These are phyloP conservation scores for Podila epigama DNA, from an alignment of 192 early-diverging fungal genomes.

Conservation along the genomic window DNA sequence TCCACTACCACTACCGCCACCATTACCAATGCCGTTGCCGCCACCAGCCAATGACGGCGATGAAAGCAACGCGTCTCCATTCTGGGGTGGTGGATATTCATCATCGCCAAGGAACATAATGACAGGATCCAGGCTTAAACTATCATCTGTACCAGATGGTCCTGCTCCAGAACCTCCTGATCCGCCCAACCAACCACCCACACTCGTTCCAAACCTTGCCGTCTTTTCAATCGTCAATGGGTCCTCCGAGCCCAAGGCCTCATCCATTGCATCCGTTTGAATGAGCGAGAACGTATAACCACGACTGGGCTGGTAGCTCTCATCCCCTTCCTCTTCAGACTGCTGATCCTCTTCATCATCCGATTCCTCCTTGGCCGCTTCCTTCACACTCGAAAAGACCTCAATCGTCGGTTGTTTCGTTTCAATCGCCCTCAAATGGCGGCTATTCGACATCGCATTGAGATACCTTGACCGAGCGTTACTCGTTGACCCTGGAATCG, in stretches of 20 bases:
- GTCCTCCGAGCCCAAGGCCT: conserved; percentile 50
- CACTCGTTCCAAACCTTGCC: not conserved
- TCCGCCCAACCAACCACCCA: no score
- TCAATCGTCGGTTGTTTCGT: conserved; percentile 54
- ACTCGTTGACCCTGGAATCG: conserved; percentile 22
- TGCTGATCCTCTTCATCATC: conserved; percentile 68
- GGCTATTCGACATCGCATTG: conserved; percentile 17
- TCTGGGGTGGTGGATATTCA: conserved; percentile 16
- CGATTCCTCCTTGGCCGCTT: conserved; percentile 61
- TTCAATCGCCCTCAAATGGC: conserved; percentile 10
- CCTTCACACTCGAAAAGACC: conserved; percentile 61
- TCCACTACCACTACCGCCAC: no score
- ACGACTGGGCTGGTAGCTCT: conserved; percentile 38
- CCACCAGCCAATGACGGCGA: not conserved
- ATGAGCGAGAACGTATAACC: conserved; percentile 59
- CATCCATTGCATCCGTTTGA: conserved; percentile 64
- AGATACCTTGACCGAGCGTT: conserved; percentile 22
- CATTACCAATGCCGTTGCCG: no score
- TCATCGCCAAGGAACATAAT: conserved; percentile 49
- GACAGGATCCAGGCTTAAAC: conserved; percentile 43
- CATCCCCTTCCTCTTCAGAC: conserved; percentile 48
- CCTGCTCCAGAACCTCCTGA: not conserved
- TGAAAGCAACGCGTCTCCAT: not conserved
- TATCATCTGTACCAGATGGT: conserved; percentile 14
- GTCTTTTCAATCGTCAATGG: conserved; percentile 15